Evolutionary conservation across 75 land plant species (phyloP).

Genomic region (Picea glauca): DNA sequence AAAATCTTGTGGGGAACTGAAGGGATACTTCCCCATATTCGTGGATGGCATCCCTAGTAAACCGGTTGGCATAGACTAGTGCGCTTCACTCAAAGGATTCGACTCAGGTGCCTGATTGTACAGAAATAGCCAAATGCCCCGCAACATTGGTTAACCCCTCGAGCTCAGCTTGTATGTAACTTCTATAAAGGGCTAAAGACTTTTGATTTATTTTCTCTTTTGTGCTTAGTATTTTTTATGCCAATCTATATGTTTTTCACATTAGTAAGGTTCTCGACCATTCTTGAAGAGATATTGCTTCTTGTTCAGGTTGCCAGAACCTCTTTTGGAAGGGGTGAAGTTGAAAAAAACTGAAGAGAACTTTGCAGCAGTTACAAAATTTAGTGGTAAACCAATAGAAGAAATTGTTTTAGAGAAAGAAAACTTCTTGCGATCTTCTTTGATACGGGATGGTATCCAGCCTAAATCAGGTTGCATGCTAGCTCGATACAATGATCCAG

Average conservation of each 20-base stretch:
- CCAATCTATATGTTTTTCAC: background rate
- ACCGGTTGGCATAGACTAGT: too few relatives aligned
- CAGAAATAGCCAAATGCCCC: too few relatives aligned
- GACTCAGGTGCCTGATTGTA: too few relatives aligned
- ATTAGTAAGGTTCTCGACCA: background rate
- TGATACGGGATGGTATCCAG: constrained; percentile 58
- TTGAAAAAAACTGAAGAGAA: constrained; percentile 63
- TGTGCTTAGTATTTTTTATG: background rate
- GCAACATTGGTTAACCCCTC: too few relatives aligned
- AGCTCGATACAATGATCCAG: constrained; percentile 98
- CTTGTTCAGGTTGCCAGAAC: constrained; percentile 65
- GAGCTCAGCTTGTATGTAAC: too few relatives aligned
- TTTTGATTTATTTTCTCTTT: background rate
- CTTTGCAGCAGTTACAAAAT: constrained; percentile 69
- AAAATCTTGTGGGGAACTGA: too few relatives aligned
- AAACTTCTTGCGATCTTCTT: constrained; percentile 38
- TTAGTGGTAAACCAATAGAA: constrained; percentile 83
- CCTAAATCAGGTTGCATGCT: constrained; percentile 68
- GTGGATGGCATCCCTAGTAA: too few relatives aligned
- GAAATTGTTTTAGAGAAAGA: constrained; percentile 61
- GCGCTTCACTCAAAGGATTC: too few relatives aligned
- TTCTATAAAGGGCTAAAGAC: too few relatives aligned
- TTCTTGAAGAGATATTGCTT: background rate
- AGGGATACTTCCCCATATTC: too few relatives aligned
- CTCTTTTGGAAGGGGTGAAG: constrained; percentile 42